A percentile compares a stretch with the other conserved stretches of the same genome.
Conservation (phyloP, 352 stramenopile species). For the Globisporangium parvum region DNA sequence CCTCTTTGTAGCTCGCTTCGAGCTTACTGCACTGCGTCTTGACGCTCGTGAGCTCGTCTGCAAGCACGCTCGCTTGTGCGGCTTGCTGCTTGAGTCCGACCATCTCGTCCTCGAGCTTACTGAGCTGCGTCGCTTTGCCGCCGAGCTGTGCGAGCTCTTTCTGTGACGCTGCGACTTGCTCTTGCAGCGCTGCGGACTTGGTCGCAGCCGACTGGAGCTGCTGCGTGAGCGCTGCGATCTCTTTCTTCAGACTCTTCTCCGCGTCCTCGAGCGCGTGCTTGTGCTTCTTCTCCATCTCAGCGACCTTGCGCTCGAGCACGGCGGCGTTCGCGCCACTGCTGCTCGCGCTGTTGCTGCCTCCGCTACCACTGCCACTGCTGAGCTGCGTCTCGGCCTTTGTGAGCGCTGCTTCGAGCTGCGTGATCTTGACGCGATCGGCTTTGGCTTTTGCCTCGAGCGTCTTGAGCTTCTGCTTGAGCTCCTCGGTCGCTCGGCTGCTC, state of each 20-base stretch:
- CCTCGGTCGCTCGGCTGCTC: conserved; percentile 34
- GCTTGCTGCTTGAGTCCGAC: conserved; percentile 39
- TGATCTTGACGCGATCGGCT: conserved; percentile 65
- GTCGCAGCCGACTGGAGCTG: conserved; percentile 49
- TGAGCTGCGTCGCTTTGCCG: conserved; percentile 45
- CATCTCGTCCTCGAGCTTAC: conserved; percentile 62
- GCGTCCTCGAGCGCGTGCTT: conserved; percentile 61
- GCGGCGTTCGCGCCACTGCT: conserved; percentile 15
- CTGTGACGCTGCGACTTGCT: conserved; percentile 39
- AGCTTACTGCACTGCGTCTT: conserved; percentile 39
- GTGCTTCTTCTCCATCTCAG: conserved; percentile 76
- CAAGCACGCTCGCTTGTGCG: conserved; percentile 40
- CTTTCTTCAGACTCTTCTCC: conserved; percentile 46
- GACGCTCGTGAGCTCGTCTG: conserved; percentile 29
- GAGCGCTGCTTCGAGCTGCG: conserved; percentile 62
- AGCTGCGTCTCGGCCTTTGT: conserved; percentile 44
- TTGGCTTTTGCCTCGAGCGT: conserved; percentile 58
- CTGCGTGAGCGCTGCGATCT: conserved; percentile 34
- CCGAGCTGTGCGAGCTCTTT: conserved; percentile 39
- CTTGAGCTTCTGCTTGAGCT: conserved; percentile 75
- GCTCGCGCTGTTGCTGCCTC: conserved; percentile 2
- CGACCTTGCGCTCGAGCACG: conserved; percentile 51
- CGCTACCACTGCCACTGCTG: conserved; percentile 10
- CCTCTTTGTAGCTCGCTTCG: conserved; percentile 79
- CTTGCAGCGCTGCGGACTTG: conserved; percentile 34